Base-by-base conservation (phyloP, 2,329 filamentous ascomycete species). In the Trichoderma breve region DNA sequence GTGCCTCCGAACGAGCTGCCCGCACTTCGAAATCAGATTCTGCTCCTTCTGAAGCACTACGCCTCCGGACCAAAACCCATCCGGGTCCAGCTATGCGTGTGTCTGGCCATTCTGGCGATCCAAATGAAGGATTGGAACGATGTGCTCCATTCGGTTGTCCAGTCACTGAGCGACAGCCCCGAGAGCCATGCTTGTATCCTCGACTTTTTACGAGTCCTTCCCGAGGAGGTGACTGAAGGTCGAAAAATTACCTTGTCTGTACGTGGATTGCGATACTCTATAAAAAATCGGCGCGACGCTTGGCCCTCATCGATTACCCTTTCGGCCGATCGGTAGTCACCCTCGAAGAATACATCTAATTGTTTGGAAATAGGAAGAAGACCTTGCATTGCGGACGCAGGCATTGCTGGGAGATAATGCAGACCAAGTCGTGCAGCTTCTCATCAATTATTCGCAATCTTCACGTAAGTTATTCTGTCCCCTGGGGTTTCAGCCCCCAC, bases 201-300 rank as follows among this genome's bases (percentile, higher is more conserved):
- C 79, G 96, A 99, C 82, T 99, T 99, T 82, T 87, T 99, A 76
- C 94, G 94, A 82, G 95, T 99, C 78, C 90, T 99, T 76, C 96
- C 96, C 71, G 96, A 99, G 87, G 96, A 99, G 88, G 96, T 99
- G 80, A 98, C 93, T 77, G 95, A 99, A 88, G 96, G 96, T 85
- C 94, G 96, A 84, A 99, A 98, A 86, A 98, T 99, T 88, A 97
- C 94, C 88, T 89, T 99, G 85, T 95, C 94, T 90, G 95, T 97
- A 96, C 86, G 94, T 95, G 88, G 90, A 92, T 86, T 86, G 85
- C 86, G 82, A 77, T 84, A 79, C 80, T 80, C 43, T 69, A 21
- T 21, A 21, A 51, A 53, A 53, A 71, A 84, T 82, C 85, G 83
- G 82, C 83, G 78, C 78, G 77, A 74, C 77, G 77, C 73, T 74